These are phyloP conservation scores for Podospora pseudoanserina DNA, from an alignment of 495 filamentous ascomycete genomes.

Conservation along the genomic window DNA sequence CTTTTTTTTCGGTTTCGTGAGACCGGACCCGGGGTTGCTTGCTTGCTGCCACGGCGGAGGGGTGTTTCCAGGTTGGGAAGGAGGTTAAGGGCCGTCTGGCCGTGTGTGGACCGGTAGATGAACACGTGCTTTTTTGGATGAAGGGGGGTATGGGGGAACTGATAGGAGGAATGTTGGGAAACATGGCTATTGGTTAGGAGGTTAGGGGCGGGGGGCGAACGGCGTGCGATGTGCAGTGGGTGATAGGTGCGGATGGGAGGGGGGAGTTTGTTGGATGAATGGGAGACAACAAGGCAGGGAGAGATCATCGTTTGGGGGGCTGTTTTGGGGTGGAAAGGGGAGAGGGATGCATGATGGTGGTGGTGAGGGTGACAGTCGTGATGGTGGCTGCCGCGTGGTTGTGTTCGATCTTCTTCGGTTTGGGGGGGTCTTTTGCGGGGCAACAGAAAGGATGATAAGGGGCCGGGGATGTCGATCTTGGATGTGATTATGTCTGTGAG, in stretches of 20 bases:
- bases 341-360: background rate
- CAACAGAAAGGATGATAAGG: background rate
- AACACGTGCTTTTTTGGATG: background rate
- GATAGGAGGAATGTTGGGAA: background rate
- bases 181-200: too few relatives aligned
- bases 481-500: background rate
- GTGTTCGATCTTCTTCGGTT: background rate
- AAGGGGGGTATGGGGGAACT: background rate
- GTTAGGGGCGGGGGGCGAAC: too few relatives aligned
- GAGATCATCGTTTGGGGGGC: background rate
- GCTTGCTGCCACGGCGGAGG: background rate
- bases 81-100: background rate
- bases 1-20: background rate
- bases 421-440: background rate
- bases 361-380: constrained; percentile 1
- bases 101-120: background rate
- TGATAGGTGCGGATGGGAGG: background rate
- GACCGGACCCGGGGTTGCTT: background rate
- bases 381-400: background rate
- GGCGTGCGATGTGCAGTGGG: too few relatives aligned
- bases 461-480: background rate
- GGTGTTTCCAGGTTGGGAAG: background rate
- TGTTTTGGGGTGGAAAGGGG: background rate
- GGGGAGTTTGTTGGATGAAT: background rate
- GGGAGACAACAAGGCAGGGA: background rate